Percentiles rank a stretch among this genome's conserved stretches.
phyloP scores from a whole-genome alignment of 2,329 filamentous ascomycete species.

The Hirsutella thompsonii region DNA sequence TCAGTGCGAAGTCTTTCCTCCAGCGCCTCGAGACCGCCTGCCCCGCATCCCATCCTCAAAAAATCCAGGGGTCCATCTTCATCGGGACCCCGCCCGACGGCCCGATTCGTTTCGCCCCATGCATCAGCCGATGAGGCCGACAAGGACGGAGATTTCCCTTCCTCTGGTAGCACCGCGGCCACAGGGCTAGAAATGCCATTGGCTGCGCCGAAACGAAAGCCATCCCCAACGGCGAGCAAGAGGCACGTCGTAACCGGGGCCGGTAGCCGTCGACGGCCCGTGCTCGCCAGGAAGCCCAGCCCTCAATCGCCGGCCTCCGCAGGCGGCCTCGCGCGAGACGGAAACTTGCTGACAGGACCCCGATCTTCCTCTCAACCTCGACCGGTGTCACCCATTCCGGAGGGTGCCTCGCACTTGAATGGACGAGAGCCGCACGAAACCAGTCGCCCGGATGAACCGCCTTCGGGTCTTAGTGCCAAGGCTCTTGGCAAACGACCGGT shows the following conservation, averaged over 20 bases:
- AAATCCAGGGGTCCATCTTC: conserved; percentile 41
- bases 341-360: conserved; percentile 10
- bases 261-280: conserved; percentile 30
- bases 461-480: conserved; percentile 24
- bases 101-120: conserved; percentile 45
- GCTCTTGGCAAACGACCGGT: conserved; percentile 35
- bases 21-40: conserved; percentile 29
- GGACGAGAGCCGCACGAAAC: background rate
- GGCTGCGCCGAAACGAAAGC: conserved; percentile 16
- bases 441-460: conserved; percentile 1
- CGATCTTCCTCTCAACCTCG: conserved; percentile 12
- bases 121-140: conserved; percentile 30
- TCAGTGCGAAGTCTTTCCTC: conserved; percentile 16
- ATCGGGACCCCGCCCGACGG: conserved; percentile 42
- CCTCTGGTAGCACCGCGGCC: conserved; percentile 25
- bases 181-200: conserved; percentile 17
- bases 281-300: conserved; percentile 31
- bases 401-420: conserved; percentile 8
- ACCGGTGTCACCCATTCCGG: conserved; percentile 14
- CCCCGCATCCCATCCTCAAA: conserved; percentile 45
- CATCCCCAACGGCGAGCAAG: conserved; percentile 12
- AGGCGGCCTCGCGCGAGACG: conserved; percentile 20
- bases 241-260: conserved; percentile 31
- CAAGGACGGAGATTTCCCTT: conserved; percentile 19
- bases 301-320: conserved; percentile 30